phyloP scores from a whole-genome alignment of 2,329 filamentous ascomycete species.

The Ceratocystis ficicola region DNA sequence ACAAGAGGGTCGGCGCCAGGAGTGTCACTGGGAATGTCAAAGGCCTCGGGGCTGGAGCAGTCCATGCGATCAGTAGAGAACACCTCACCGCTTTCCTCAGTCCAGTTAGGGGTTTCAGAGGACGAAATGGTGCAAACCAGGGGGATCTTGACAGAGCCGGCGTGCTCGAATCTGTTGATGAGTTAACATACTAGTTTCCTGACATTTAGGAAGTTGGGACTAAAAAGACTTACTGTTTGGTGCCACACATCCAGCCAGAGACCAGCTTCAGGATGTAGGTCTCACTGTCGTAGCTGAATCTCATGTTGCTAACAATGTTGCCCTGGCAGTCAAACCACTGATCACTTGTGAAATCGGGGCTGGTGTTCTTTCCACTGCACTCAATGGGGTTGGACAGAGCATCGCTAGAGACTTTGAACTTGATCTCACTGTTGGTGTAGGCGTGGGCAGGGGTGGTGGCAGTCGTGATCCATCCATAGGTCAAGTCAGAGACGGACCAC shows the following conservation, averaged over 20 bases:
- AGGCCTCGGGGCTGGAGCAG: conserved; percentile 24
- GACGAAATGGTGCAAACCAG: conserved; percentile 12
- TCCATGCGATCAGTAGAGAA: conserved; percentile 28
- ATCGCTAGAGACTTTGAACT: conserved; percentile 40
- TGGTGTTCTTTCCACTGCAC: conserved; percentile 34
- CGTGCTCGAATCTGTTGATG: not conserved
- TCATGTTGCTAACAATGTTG: conserved; percentile 26
- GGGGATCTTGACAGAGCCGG: not conserved
- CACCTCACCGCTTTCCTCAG: conserved; percentile 25
- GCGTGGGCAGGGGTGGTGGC: conserved; percentile 43
- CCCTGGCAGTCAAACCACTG: conserved; percentile 34
- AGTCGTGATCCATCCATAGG: conserved; percentile 38
- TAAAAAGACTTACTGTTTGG: not conserved
- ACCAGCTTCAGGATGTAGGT: conserved; percentile 34
- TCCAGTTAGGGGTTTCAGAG: conserved; percentile 30
- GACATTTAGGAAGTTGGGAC: not conserved
- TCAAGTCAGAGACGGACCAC: conserved; percentile 36
- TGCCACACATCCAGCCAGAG: conserved; percentile 39
- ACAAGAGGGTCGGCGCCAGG: not conserved
- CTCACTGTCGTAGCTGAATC: conserved; percentile 36
- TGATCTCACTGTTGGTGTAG: conserved; percentile 36
- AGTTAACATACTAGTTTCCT: not conserved
- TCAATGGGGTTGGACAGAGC: conserved; percentile 30
- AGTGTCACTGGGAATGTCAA: not conserved
- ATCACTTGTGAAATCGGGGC: conserved; percentile 38